These are phyloP conservation scores for Achlya hypogyna DNA, from an alignment of 352 stramenopile species.

Conservation along the genomic window DNA sequence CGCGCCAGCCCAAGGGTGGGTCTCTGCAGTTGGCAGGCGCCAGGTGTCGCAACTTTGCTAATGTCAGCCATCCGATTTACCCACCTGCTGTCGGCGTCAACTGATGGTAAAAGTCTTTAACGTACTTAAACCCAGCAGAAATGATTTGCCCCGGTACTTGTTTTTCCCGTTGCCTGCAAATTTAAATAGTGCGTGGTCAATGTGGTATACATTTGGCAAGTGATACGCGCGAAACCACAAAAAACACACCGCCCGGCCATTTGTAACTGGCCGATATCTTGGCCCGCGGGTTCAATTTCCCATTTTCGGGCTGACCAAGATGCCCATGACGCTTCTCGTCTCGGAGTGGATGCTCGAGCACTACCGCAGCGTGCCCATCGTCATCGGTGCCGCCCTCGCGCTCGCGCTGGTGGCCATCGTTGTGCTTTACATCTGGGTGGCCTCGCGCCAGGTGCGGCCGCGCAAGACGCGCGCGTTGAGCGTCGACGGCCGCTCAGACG, in stretches of 20 bases:
- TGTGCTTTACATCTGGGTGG: constrained; percentile 71
- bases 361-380: background rate
- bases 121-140: too few species aligned
- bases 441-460: constrained; percentile 27
- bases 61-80: too few species aligned
- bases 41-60: too few species aligned
- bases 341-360: background rate
- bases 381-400: background rate
- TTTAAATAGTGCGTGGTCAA: too few species aligned
- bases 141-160: too few species aligned
- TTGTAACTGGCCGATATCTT: background rate
- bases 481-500: background rate
- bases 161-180: too few species aligned
- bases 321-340: background rate
- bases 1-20: too few species aligned
- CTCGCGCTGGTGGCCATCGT: background rate
- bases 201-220: background rate
- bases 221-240: too few species aligned
- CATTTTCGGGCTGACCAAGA: background rate
- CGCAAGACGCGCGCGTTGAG: constrained; percentile 3
- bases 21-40: background rate
- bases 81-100: background rate
- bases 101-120: too few species aligned
- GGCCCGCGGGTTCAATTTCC: background rate
- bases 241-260: too few species aligned